phyloP scores from a whole-genome alignment of 1,284 basidiomycete genomes.

The Ceratobasidium sp. region DNA sequence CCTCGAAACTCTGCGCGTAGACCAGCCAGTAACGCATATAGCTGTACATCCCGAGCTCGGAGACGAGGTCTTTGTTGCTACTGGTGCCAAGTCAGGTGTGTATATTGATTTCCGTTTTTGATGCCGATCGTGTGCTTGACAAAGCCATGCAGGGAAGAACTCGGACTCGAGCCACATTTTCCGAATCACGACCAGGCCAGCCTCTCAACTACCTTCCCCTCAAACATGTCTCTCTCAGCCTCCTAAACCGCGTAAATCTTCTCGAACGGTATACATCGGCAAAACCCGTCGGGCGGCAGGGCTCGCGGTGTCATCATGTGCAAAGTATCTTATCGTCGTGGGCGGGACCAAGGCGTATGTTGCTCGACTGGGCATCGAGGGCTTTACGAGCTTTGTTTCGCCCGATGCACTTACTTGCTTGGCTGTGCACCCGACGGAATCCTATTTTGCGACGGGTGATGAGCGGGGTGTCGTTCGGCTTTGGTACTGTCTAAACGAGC shows the following conservation, averaged over 20 bases:
- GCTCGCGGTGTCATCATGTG: conserved; percentile 76
- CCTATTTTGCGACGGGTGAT: conserved; percentile 96
- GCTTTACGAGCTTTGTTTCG: conserved; percentile 85
- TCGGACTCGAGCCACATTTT: conserved; percentile 50
- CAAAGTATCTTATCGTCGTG: conserved; percentile 82
- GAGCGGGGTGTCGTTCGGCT: conserved; percentile 82
- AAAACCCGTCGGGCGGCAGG: conserved; percentile 72
- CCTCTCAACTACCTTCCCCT: conserved; percentile 60
- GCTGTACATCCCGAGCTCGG: conserved; percentile 71
- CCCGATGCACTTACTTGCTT: conserved; percentile 84
- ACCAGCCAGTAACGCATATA: conserved; percentile 75
- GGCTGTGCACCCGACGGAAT: conserved; percentile 87
- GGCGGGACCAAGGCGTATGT: conserved; percentile 86
- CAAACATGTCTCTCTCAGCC: conserved; percentile 55
- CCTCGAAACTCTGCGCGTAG: conserved; percentile 74
- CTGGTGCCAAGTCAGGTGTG: conserved; percentile 53
- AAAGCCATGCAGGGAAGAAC: conserved; percentile 53
- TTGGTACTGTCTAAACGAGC: conserved; percentile 88
- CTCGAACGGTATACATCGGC: conserved; percentile 65
- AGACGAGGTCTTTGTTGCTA: conserved; percentile 71
- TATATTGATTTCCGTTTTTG: conserved; percentile 38
- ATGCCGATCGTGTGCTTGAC: conserved; percentile 32
- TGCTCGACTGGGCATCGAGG: conserved; percentile 55
- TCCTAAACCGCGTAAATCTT: conserved; percentile 56
- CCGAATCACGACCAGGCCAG: conserved; percentile 56